Conservation (phyloP, 2,329 filamentous ascomycete genomes). For the Cytospora schulzeri region DNA sequence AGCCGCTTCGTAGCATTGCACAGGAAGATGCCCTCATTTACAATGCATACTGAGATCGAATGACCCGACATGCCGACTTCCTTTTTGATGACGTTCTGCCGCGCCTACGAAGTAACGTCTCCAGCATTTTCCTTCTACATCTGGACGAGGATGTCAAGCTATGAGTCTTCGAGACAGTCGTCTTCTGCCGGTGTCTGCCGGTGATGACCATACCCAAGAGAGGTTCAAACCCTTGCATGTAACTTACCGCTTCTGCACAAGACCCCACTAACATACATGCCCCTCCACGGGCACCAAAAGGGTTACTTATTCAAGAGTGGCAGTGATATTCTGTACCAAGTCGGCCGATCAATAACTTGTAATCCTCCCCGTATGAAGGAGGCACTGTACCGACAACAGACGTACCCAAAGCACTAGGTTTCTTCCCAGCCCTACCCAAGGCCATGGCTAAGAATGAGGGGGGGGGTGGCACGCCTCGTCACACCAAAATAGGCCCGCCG, state of each 20-base stretch:
- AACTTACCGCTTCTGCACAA: not conserved
- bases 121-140: not conserved
- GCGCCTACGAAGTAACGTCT: conserved; percentile 9
- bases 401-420: not conserved
- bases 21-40: not conserved
- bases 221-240: not conserved
- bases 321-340: not conserved
- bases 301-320: not conserved
- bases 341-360: not conserved
- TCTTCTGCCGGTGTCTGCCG: not conserved
- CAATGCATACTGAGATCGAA: not conserved
- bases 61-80: conserved; percentile 5
- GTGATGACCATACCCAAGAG: not conserved
- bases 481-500: conserved; percentile 17
- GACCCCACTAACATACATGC: not conserved
- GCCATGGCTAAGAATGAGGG: not conserved
- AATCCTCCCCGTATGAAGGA: not conserved
- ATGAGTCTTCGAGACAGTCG: not conserved
- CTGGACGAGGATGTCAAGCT: not conserved
- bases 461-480: conserved; percentile 6
- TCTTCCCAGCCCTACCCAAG: conserved; percentile 9
- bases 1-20: conserved; percentile 5
- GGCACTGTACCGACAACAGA: conserved; percentile 1
- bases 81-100: conserved; percentile 5
- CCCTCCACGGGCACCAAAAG: not conserved